Percentiles rank a stretch among this genome's conserved stretches.
Evolutionary conservation across 1,284 basidiomycete species (phyloP).

Genomic region (Ceratobasidium sp.): DNA sequence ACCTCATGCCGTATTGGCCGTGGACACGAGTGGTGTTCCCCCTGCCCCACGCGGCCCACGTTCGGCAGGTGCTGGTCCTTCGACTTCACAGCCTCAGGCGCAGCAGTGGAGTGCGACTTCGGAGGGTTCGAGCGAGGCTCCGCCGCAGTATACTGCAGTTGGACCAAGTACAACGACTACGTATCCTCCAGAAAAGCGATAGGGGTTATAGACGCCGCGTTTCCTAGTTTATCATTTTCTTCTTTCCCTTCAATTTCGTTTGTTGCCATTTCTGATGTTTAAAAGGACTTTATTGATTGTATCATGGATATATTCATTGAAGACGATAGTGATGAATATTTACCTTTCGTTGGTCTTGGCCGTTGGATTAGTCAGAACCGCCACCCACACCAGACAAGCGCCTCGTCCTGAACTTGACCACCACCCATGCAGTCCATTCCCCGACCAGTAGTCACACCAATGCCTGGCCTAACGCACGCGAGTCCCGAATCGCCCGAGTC

Average conservation of each 20-base stretch:
- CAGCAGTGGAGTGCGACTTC: not conserved
- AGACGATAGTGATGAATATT: not conserved
- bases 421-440: slow-evolving; percentile 11
- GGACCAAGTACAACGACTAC: not conserved
- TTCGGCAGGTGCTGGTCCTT: slow-evolving; percentile 10
- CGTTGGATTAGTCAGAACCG: not conserved
- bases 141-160: slow-evolving; percentile 19
- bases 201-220: not conserved
- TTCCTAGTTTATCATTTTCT: not conserved
- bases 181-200: slow-evolving; percentile 24
- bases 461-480: slow-evolving; percentile 23
- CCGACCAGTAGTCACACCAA: not conserved
- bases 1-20: not conserved
- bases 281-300: not conserved
- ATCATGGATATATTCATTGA: not conserved
- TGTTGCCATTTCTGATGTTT: not conserved
- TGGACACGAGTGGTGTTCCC: not conserved
- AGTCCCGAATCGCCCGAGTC: slow-evolving; percentile 33
- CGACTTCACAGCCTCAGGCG: slow-evolving; percentile 13
- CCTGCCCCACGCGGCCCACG: slow-evolving; percentile 5
- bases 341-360: not conserved
- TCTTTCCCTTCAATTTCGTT: not conserved
- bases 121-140: slow-evolving; percentile 11
- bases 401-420: not conserved
- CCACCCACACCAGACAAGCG: not conserved